Conservation (phyloP, 2,329 filamentous ascomycete genomes). For the Ceratocystis alfenasii region DNA sequence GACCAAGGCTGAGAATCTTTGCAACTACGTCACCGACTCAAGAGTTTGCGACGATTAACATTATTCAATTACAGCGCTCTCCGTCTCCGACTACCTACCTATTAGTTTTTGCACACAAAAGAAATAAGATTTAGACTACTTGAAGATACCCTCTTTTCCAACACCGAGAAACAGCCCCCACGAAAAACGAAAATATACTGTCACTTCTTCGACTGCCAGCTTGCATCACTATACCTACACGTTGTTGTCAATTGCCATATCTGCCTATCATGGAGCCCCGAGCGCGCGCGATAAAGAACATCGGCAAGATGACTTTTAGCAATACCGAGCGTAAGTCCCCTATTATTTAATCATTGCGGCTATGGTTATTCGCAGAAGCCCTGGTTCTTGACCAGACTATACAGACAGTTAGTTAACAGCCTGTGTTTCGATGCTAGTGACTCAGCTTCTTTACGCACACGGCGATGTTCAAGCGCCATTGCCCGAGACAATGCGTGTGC, state of each 20-base stretch:
- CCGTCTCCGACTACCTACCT: background rate
- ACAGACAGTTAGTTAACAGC: too few species aligned
- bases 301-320: conserved; percentile 71
- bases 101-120: background rate
- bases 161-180: background rate
- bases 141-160: background rate
- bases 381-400: too few species aligned
- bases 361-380: background rate
- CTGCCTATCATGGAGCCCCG: conserved; percentile 55
- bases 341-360: background rate
- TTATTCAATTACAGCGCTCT: background rate
- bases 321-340: conserved; percentile 52
- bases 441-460: conserved; percentile 64
- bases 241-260: background rate
- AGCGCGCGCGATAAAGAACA: conserved; percentile 65
- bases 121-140: background rate
- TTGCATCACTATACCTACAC: background rate
- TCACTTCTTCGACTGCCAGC: background rate
- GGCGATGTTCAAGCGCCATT: conserved; percentile 70
- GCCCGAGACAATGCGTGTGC: conserved; percentile 68
- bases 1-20: conserved; percentile 8
- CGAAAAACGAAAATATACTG: background rate
- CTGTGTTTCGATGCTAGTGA: conserved; percentile 38
- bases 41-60: background rate
- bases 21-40: conserved; percentile 12